phyloP scores from a whole-genome alignment of 495 filamentous ascomycete genomes.

The Arthonia radiata region DNA sequence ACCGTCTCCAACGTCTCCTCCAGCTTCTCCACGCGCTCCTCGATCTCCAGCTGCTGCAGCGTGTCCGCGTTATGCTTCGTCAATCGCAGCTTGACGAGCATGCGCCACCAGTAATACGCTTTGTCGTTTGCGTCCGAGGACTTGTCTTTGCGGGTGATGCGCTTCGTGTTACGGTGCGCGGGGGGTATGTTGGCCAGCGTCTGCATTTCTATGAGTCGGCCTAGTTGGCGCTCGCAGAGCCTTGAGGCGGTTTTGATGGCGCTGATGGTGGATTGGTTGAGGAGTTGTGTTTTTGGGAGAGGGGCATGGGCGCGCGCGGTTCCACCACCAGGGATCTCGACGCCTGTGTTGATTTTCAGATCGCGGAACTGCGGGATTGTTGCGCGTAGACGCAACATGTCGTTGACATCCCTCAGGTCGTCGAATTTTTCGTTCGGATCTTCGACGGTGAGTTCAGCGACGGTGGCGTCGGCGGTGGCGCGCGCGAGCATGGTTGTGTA shows the following conservation, averaged over 20 bases:
- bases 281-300: slow-evolving; percentile 37
- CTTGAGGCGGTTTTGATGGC: slow-evolving; percentile 29
- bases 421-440: slow-evolving; percentile 92
- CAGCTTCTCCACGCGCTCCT: slow-evolving; percentile 57
- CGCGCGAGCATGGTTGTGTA: slow-evolving; percentile 51
- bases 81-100: slow-evolving; percentile 59
- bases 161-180: slow-evolving; percentile 29
- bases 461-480: slow-evolving; percentile 33
- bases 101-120: slow-evolving; percentile 55
- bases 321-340: slow-evolving; percentile 15
- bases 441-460: slow-evolving; percentile 75
- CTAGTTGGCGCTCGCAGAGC: slow-evolving; percentile 71
- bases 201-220: slow-evolving; percentile 65
- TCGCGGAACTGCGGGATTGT: slow-evolving; percentile 22
- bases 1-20: slow-evolving; percentile 51
- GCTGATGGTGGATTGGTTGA: slow-evolving; percentile 30
- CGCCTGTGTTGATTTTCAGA: slow-evolving; percentile 27
- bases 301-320: slow-evolving; percentile 13
- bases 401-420: slow-evolving; percentile 61
- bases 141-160: slow-evolving; percentile 30
- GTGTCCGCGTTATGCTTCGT: slow-evolving; percentile 53
- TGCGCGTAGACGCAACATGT: slow-evolving; percentile 40
- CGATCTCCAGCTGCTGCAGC: slow-evolving; percentile 51
- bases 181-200: slow-evolving; percentile 51
- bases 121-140: slow-evolving; percentile 28